Evolutionary conservation across 208 protist species (phyloP), one percentile per base, ranked within the genome.

Genomic region (Trypanosoma melophagium): DNA sequence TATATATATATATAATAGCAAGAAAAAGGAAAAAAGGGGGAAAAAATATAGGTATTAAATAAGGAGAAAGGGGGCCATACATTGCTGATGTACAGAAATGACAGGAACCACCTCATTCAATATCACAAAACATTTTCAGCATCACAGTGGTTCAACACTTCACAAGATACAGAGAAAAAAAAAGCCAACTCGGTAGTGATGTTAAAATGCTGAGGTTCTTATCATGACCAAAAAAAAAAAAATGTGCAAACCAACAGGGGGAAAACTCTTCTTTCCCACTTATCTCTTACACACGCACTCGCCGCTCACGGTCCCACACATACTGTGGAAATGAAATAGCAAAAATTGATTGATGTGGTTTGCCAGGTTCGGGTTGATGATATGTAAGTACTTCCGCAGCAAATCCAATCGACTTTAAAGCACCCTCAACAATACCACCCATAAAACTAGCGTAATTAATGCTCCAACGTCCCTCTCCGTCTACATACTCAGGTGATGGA

Each of bases 391-490:
- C 89, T 65, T 93, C 83, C 14, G 80, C 77, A 28, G 81, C 76
- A 65, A 95, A 95, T 16, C 85, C 84, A 79, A 91, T 85, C 16
- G 84, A 78, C 50, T 79, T 76, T 38, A 95, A 70, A 22, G 83
- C 86, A 0, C 89, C 89, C 60, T 90, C 82, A n/a, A 93, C 56
- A 17, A 95, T 86, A 25, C 89, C 89, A 19, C 85, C 89, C 70
- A 93, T 81, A 56, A 93, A 95, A 72, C 83, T 84, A 13, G 86
- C 89, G 59, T 95, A 95, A 64, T 91, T 91, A 44, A 95, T 80
- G 52, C 71, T 91, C 84, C 89, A 95, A 8, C 74, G 77, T 4
- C 86, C 84, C 60, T 89, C 86, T 22, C 64, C 59, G 61, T 91
- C 86, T 10, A 91, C 55, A 75, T 92, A 95, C 70, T 95, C 89